Evolutionary conservation across 2,329 filamentous ascomycete species (phyloP).

Genomic region (Helotiales sp.): DNA sequence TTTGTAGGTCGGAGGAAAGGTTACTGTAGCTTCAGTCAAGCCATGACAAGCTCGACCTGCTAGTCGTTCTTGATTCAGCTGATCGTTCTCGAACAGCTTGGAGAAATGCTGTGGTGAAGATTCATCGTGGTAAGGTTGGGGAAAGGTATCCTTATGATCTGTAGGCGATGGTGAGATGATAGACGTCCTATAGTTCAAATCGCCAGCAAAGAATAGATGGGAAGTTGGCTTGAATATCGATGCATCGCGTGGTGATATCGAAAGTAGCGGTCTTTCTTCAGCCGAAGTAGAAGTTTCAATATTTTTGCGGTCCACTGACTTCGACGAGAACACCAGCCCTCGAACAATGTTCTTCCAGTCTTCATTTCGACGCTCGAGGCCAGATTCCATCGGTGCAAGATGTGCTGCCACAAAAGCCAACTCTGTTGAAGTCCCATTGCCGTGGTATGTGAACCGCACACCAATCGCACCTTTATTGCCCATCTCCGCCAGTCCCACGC

Average conservation of each 20-base stretch:
- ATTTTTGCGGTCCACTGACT: slow-evolving; percentile 26
- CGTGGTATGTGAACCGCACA: slow-evolving; percentile 67
- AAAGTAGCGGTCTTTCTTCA: slow-evolving; percentile 50
- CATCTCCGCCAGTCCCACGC: slow-evolving; percentile 85
- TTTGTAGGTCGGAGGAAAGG: slow-evolving; percentile 94
- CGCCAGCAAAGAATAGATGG: slow-evolving; percentile 85
- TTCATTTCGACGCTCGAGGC: slow-evolving; percentile 74
- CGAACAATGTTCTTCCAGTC: slow-evolving; percentile 89
- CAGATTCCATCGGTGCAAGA: slow-evolving; percentile 85
- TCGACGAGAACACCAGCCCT: slow-evolving; percentile 73
- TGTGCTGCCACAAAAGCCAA: slow-evolving; percentile 89
- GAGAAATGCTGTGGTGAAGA: slow-evolving; percentile 66
- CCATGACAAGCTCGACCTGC: slow-evolving; percentile 78
- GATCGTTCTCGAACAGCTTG: slow-evolving; percentile 74
- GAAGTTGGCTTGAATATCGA: slow-evolving; percentile 76
- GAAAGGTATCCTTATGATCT: slow-evolving; percentile 61
- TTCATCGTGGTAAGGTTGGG: slow-evolving; percentile 58
- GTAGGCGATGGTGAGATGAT: slow-evolving; percentile 64
- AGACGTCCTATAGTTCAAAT: slow-evolving; percentile 92
- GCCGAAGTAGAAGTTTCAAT: slow-evolving; percentile 25
- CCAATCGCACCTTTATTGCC: slow-evolving; percentile 95
- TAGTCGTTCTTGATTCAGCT: slow-evolving; percentile 73
- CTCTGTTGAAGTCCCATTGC: slow-evolving; percentile 54
- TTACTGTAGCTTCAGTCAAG: slow-evolving; percentile 73
- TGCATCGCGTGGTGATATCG: slow-evolving; percentile 50